Percentiles rank a stretch among this genome's conserved stretches.
Evolutionary conservation across 805 yeast genomes (phyloP).

Genomic region (Lachancea dasiensis): DNA sequence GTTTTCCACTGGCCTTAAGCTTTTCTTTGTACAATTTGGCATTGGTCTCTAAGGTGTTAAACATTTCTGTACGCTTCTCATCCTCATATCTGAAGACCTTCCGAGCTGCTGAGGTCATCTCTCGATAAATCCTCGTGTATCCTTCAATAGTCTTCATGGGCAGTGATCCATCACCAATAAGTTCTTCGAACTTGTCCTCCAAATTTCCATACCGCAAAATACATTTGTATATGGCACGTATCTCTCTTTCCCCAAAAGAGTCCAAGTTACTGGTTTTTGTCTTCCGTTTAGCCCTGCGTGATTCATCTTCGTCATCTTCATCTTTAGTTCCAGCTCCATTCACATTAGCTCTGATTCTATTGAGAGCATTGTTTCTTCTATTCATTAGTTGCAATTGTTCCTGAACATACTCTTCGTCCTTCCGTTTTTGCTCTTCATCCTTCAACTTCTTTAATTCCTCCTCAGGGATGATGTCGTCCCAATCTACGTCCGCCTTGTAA

Average conservation of each 20-base stretch:
- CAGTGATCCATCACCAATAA: constrained; percentile 84
- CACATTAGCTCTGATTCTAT: constrained; percentile 43
- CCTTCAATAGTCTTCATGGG: constrained; percentile 78
- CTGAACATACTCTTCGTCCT: constrained; percentile 80
- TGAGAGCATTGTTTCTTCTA: constrained; percentile 70
- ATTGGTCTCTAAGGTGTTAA: constrained; percentile 54
- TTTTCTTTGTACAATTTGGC: constrained; percentile 51
- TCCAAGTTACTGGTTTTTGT: constrained; percentile 42
- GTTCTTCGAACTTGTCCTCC: constrained; percentile 68
- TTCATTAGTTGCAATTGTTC: constrained; percentile 86
- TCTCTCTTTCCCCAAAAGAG: constrained; percentile 74
- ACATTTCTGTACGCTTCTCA: constrained; percentile 46
- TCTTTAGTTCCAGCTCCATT: constrained; percentile 40
- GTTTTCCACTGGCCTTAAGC: constrained; percentile 33
- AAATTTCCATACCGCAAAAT: constrained; percentile 79
- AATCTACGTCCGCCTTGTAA: constrained; percentile 94
- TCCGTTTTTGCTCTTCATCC: constrained; percentile 80
- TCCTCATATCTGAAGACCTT: constrained; percentile 62
- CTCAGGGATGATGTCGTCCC: constrained; percentile 99
- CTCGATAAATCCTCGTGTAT: constrained; percentile 70
- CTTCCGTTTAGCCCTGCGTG: constrained; percentile 34
- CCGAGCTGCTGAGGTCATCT: constrained; percentile 56
- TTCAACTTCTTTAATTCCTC: constrained; percentile 84
- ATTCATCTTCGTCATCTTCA: constrained; percentile 36
- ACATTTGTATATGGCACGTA: constrained; percentile 78